Base-by-base conservation (phyloP, 176 grass and related monocot species). In the sorghum (Sorghum bicolor) region DNA sequence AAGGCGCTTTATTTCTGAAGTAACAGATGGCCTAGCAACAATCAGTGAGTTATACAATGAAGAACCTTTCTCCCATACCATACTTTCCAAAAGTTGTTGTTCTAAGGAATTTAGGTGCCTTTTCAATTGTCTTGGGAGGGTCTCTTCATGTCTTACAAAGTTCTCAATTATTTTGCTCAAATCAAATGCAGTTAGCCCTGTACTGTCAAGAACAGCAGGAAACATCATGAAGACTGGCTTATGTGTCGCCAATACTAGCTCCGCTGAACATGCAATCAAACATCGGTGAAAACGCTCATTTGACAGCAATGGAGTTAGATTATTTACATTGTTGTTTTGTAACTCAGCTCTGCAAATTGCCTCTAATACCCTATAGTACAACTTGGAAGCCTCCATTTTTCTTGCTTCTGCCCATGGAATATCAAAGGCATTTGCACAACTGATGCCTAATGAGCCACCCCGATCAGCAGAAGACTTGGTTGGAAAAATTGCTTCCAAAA, bases 221-320 rank as follows among this genome's bases (percentile, higher is more conserved):
- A 98, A 93, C 93, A 98, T 95, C 92, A 98, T 95, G 76, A 93
- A 84, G 55, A 95, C 93, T 74, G 96, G 90, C 85, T 91, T 98
- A 66, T 98, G 96, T 19, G 96, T 95, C 53, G 96, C 89, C 69
- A 98, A 83, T 63, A 98, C 96, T 87, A 95, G 20, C 78, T 98
- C 96, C 50, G 96, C 84, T 72, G 93, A 92, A 87, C 96, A 98
- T 72, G 96, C 90, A 89, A 98, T 86, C 93, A 98, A 88, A 84
- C 93, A 98, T 22, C 93, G 83, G 24, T 98, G 96, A 86, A 98
- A 98, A 62, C 91, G 83, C 61, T 98, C 96, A 82, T 92, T 98
- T 81, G 87, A 87, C 77, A 98, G 80, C 67, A 98, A 85, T 78
- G 91, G 83, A 77, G 82, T 89, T 69, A 98, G 79, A 92, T 95